Conservation (phyloP, 2,329 filamentous ascomycete genomes). For the Leptographium wingfieldii region DNA sequence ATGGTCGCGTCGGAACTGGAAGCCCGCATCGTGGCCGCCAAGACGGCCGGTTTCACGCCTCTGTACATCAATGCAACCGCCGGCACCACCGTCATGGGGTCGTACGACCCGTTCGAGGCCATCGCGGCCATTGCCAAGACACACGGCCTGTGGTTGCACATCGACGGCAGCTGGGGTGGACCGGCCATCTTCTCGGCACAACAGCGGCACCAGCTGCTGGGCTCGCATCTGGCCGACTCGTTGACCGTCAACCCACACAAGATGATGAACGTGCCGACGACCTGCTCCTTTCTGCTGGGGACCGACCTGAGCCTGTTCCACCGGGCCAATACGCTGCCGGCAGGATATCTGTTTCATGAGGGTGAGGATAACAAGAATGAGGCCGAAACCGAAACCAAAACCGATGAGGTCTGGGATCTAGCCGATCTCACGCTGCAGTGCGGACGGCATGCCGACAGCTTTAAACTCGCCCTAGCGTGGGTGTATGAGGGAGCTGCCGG, state of each 20-base stretch:
- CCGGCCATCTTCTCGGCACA: constrained; percentile 62
- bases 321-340: constrained; percentile 70
- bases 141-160: constrained; percentile 76
- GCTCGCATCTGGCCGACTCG: constrained; percentile 63
- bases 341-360: constrained; percentile 71
- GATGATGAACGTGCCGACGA: constrained; percentile 86
- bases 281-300: constrained; percentile 78
- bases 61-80: constrained; percentile 95
- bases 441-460: constrained; percentile 68
- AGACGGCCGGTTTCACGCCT: constrained; percentile 59
- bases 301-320: constrained; percentile 68
- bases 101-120: constrained; percentile 66
- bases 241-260: constrained; percentile 92
- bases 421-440: constrained; percentile 91
- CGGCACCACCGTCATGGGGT: constrained; percentile 84
- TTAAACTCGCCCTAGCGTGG: constrained; percentile 85
- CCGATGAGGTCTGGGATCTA: constrained; percentile 64
- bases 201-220: constrained; percentile 52
- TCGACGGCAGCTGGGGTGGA: constrained; percentile 88
- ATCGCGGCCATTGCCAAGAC: constrained; percentile 59
- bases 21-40: constrained; percentile 46
- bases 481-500: constrained; percentile 73
- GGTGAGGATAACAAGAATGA: constrained; percentile 50
- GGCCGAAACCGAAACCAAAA: constrained; percentile 45
- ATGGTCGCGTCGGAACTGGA: constrained; percentile 60